Percentiles rank a stretch among this genome's conserved stretches.
These are phyloP conservation scores for Neophaeococcomyces aloes DNA, from an alignment of 2,329 filamentous ascomycete genomes.

Conservation along the genomic window DNA sequence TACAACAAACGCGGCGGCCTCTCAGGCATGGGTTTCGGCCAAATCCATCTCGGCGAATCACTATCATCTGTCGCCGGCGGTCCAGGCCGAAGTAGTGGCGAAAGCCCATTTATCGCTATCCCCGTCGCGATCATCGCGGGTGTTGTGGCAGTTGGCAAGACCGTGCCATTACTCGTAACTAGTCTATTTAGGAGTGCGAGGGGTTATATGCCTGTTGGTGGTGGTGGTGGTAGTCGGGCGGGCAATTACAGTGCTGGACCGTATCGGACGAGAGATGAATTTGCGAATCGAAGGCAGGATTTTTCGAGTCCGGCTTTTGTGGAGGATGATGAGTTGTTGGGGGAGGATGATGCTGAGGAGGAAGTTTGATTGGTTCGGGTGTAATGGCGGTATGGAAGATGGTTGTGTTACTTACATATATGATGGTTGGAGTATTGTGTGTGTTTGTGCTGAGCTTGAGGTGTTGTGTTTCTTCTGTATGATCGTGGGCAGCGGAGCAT, in stretches of 20 bases:
- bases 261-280: conserved; percentile 82
- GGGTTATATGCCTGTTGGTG: conserved; percentile 42
- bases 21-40: conserved; percentile 67
- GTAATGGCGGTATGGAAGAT: too few species aligned
- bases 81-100: conserved; percentile 39
- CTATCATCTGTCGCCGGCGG: conserved; percentile 12
- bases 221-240: conserved; percentile 36
- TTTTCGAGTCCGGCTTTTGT: conserved; percentile 65
- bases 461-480: too few species aligned
- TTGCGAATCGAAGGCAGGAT: conserved; percentile 75
- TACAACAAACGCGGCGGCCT: conserved; percentile 55
- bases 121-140: conserved; percentile 73
- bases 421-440: too few species aligned
- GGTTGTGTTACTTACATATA: too few species aligned
- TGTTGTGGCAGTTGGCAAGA: conserved; percentile 62
- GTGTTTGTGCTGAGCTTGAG: too few species aligned
- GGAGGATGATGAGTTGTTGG: conserved; percentile 85
- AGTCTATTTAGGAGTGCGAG: conserved; percentile 61
- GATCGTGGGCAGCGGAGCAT: too few species aligned
- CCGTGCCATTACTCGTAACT: conserved; percentile 59
- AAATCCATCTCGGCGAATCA: conserved; percentile 74
- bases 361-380: conserved; percentile 9
- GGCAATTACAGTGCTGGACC: conserved; percentile 42
- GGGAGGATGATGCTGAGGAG: conserved; percentile 75
- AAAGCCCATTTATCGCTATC: conserved; percentile 68